A percentile compares a stretch with the other conserved stretches of the same genome.
These are phyloP conservation scores for Fusarium sp. DNA, from an alignment of 2,329 filamentous ascomycete species.

Conservation along the genomic window DNA sequence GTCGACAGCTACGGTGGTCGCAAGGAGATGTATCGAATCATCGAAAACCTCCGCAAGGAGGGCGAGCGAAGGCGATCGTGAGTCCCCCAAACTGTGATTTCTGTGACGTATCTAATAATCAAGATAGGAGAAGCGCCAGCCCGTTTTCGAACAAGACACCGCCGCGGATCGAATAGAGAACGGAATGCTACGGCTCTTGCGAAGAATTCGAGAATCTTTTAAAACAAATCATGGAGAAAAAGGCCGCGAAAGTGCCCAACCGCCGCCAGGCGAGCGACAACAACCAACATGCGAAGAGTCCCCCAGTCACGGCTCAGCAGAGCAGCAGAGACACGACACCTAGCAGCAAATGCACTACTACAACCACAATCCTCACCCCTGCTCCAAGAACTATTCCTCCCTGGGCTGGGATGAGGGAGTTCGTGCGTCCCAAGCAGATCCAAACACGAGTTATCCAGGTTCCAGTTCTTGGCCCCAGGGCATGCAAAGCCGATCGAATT, in stretches of 20 bases:
- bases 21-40: conserved; percentile 92
- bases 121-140: conserved; percentile 54
- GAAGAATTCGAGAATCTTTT: conserved; percentile 48
- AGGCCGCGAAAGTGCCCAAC: not conserved
- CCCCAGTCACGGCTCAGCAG: not conserved
- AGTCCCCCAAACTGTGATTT: conserved; percentile 53
- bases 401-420: conserved; percentile 27
- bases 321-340: not conserved
- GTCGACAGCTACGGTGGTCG: conserved; percentile 84
- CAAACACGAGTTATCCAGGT: not conserved
- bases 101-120: conserved; percentile 32
- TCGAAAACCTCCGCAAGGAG: conserved; percentile 88
- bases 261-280: not conserved
- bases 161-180: conserved; percentile 59
- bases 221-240: conserved; percentile 17
- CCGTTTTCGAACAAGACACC: conserved; percentile 57
- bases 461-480: conserved; percentile 8
- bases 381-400: conserved; percentile 10
- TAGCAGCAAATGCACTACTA: not conserved
- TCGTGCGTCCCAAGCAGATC: conserved; percentile 10
- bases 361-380: not conserved
- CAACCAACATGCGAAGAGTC: not conserved
- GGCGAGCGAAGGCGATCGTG: conserved; percentile 86
- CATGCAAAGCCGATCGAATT: conserved; percentile 6
- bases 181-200: conserved; percentile 51